Evolutionary conservation across 2,329 filamentous ascomycete genomes (phyloP).

Genomic region (Fusarium coicis): DNA sequence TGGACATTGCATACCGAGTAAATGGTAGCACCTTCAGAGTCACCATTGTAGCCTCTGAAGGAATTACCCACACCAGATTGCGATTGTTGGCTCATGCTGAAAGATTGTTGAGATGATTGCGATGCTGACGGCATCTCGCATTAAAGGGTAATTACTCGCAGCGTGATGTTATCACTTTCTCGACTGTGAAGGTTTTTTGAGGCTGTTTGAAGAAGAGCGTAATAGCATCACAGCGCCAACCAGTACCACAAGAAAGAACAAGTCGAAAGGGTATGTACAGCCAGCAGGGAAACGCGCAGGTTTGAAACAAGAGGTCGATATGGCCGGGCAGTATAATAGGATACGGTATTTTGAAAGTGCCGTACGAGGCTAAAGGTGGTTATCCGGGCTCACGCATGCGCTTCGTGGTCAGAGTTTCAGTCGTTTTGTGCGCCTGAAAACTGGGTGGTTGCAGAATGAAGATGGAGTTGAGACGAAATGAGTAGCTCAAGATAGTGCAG

Average conservation of each 20-base stretch:
- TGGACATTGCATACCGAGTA: constrained; percentile 64
- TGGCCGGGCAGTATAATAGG: background rate
- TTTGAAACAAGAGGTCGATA: constrained; percentile 4
- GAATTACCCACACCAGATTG: constrained; percentile 54
- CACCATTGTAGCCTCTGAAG: constrained; percentile 50
- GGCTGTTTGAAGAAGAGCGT: constrained; percentile 1
- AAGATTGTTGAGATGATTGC: constrained; percentile 67
- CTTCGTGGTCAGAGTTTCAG: constrained; percentile 32
- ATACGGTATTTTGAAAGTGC: constrained; percentile 17
- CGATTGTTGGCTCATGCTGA: constrained; percentile 66
- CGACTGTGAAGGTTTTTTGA: background rate
- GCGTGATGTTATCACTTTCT: background rate
- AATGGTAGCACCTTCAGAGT: constrained; percentile 63
- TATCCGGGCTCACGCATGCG: constrained; percentile 39
- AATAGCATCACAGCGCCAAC: constrained; percentile 30
- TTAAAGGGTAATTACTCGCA: background rate
- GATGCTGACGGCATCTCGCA: constrained; percentile 56
- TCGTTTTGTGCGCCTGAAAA: constrained; percentile 42
- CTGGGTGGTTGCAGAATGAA: constrained; percentile 42
- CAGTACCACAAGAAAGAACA: constrained; percentile 11
- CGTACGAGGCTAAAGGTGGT: constrained; percentile 28
- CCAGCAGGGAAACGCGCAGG: constrained; percentile 7
- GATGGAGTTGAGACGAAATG: constrained; percentile 46
- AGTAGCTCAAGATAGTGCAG: constrained; percentile 41
- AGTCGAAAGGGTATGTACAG: constrained; percentile 20